Evolutionary conservation across 1,284 basidiomycete genomes (phyloP), one percentile per base, ranked within the genome.

Genomic region (Trametes polyzona): DNA sequence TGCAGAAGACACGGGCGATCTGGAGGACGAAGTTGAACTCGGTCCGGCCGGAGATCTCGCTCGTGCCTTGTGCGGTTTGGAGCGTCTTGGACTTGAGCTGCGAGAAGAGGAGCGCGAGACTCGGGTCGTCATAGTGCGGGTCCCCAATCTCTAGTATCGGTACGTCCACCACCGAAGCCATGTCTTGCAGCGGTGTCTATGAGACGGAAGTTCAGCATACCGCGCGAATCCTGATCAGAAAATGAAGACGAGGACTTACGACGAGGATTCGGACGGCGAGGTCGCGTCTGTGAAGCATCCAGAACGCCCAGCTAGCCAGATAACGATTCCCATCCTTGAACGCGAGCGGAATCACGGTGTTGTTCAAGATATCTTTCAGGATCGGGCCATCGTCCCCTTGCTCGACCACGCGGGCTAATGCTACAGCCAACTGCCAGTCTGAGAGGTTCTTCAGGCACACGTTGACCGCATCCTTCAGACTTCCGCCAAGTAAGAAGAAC

Each of bases 241-340:
- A 19, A 54, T 27, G 6, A 47, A 26, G 59, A 14, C 40, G 30
- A 11, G 39, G 21, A 69, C 84, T 68, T 69, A 93, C 93, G 61
- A 96, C 74, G 17, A 96, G 78, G 43, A 94, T 87, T 42, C 90
- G 83, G 17, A 97, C 92, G 1, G 95, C 88, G 12, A 97, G 71
- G 73, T 98, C 95, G 46, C 92, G 81, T 30, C 93, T 80, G 62
- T 88, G 86, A 26, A 98, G 77, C 61, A 93, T 78, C 93, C 95
- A 97, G 72, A 98, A 95, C 3, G 92, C 93, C 96, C 96, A 99
- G 59, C 90, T 93, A n/a, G 86, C 92, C n/a, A 98, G 77, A 90
- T 93, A 98, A 32, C 96, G 82, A 72, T 98, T 95, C 0, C 95
- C 95, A 17, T 88, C 82, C 50, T 80, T 78, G 69, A 98, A 93